These are phyloP conservation scores for Hypoxylon fuscum DNA, from an alignment of 495 filamentous ascomycete species.

Conservation along the genomic window DNA sequence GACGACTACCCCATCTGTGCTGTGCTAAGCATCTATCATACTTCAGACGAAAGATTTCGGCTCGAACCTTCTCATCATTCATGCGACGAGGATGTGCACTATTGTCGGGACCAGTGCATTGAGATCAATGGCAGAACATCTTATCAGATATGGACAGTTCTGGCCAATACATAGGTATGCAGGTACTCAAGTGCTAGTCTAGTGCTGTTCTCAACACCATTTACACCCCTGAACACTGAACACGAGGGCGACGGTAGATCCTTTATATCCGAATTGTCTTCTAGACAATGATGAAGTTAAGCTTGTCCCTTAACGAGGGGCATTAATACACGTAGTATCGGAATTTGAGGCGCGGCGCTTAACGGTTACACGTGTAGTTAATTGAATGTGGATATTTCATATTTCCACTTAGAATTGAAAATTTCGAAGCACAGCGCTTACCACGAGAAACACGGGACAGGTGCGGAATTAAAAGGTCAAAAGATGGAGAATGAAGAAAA, in stretches of 20 bases:
- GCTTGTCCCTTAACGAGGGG: slow-evolving; percentile 12
- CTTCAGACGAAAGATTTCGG: background rate
- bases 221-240: background rate
- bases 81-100: background rate
- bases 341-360: slow-evolving; percentile 29
- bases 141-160: too few relatives aligned
- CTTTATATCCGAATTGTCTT: slow-evolving; percentile 11
- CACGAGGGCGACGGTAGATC: background rate
- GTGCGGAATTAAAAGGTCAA: background rate
- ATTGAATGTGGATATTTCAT: slow-evolving; percentile 10
- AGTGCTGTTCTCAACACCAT: too few relatives aligned
- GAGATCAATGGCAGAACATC: too few relatives aligned
- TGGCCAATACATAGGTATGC: too few relatives aligned
- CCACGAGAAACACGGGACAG: slow-evolving; percentile 12
- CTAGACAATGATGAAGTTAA: slow-evolving; percentile 6
- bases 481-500: slow-evolving; percentile 1
- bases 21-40: background rate
- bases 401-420: slow-evolving; percentile 6
- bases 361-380: slow-evolving; percentile 22
- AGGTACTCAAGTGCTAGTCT: too few relatives aligned
- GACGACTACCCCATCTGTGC: background rate
- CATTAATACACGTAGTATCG: slow-evolving; percentile 15
- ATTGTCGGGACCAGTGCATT: background rate
- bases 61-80: background rate
- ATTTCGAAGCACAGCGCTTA: slow-evolving; percentile 30